Evolutionary conservation across 176 grass and related monocot genomes (phyloP).

Genomic region (Musa acuminata): DNA sequence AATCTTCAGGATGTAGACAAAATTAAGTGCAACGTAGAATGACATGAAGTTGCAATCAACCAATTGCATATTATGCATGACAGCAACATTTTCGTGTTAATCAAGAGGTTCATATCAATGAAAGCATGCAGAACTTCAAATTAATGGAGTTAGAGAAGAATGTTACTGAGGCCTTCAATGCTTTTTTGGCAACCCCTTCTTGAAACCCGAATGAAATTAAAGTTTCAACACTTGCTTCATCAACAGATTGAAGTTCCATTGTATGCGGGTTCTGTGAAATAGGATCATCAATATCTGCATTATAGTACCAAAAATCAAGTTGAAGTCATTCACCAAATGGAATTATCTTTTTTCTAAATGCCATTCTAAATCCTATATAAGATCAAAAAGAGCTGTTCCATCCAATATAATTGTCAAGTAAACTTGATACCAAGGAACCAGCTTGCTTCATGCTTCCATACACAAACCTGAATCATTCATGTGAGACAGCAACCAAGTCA

Average conservation of each 20-base stretch:
- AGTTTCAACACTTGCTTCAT: conserved; percentile 83
- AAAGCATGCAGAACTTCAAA: background rate
- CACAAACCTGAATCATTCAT: conserved; percentile 85
- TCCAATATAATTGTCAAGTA: background rate
- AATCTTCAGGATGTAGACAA: too few species aligned
- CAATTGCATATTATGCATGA: background rate
- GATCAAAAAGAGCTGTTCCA: background rate
- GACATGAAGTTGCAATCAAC: too few species aligned
- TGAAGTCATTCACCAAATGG: background rate
- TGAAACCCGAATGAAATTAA: conserved; percentile 85
- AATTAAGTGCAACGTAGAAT: too few species aligned
- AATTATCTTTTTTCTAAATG: background rate
- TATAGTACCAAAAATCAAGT: conserved; percentile 9
- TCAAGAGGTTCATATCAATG: background rate
- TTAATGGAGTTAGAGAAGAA: conserved; percentile 4
- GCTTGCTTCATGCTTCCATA: background rate
- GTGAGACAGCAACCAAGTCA: conserved; percentile 89
- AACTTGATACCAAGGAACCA: background rate
- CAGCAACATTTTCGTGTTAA: background rate
- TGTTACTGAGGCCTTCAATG: conserved; percentile 89
- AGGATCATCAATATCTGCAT: conserved; percentile 85
- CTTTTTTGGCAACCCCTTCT: conserved; percentile 73
- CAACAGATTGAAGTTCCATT: conserved; percentile 36
- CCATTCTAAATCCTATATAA: too few species aligned
- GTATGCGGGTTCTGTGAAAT: conserved; percentile 39